Percentiles rank a stretch among this genome's conserved stretches.
Conservation (phyloP, 495 filamentous ascomycete species). For the Aspergillus campestris region DNA sequence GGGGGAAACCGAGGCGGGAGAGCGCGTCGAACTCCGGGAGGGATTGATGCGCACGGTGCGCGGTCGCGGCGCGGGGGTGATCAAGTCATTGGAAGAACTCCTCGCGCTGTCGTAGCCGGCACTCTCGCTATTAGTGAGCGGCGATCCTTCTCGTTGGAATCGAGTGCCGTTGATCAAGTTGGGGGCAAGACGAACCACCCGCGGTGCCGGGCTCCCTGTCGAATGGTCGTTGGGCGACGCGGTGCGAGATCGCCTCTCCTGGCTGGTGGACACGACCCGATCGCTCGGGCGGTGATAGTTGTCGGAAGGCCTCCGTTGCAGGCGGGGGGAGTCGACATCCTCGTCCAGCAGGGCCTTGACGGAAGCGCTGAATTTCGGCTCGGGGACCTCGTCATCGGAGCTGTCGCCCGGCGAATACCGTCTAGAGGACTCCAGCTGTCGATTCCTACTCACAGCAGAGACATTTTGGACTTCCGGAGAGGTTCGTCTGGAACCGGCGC, state of each 20-base stretch:
- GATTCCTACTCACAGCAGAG: slow-evolving; percentile 10
- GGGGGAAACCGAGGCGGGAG: slow-evolving; percentile 34
- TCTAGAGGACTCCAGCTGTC: slow-evolving; percentile 14
- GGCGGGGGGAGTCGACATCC: slow-evolving; percentile 47
- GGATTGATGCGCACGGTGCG: slow-evolving; percentile 54
- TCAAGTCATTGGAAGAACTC: slow-evolving; percentile 40
- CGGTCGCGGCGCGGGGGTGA: slow-evolving; percentile 57
- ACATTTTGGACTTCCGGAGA: slow-evolving; percentile 26
- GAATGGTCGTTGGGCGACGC: slow-evolving; percentile 33
- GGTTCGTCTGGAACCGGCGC: slow-evolving; percentile 32
- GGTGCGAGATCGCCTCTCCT: slow-evolving; percentile 31
- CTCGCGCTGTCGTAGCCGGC: slow-evolving; percentile 19
- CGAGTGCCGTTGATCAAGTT: slow-evolving; percentile 25
- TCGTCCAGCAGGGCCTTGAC: slow-evolving; percentile 69
- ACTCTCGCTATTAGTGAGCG: slow-evolving; percentile 24
- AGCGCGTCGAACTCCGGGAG: slow-evolving; percentile 30
- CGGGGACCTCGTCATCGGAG: slow-evolving; percentile 65
- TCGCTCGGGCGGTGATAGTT: slow-evolving; percentile 22
- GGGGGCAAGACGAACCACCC: slow-evolving; percentile 53
- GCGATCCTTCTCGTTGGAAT: slow-evolving; percentile 27
- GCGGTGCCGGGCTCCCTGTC: slow-evolving; percentile 35
- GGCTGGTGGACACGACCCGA: slow-evolving; percentile 16
- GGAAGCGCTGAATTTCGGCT: slow-evolving; percentile 71
- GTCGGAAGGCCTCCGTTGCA: slow-evolving; percentile 27
- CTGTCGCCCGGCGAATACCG: slow-evolving; percentile 52